These are phyloP conservation scores for Tolypocladium guangdongense DNA, from an alignment of 2,329 filamentous ascomycete genomes.

Conservation along the genomic window DNA sequence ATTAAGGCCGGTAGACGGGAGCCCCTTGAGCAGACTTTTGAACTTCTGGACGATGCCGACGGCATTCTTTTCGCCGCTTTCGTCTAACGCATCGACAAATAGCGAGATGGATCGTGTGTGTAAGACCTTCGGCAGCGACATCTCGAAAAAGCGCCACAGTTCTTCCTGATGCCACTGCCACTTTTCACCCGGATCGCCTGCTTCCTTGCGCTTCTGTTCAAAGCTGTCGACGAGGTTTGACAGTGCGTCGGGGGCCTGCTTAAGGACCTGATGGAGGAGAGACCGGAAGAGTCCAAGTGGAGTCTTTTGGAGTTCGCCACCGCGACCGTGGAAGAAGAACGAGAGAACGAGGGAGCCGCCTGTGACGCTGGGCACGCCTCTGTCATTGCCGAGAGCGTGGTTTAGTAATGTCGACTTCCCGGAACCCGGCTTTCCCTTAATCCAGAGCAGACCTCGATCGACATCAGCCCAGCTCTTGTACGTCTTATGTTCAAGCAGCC, in stretches of 20 bases:
- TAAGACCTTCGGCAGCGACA: slow-evolving; percentile 10
- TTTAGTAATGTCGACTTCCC: slow-evolving; percentile 29
- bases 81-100: slow-evolving; percentile 25
- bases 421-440: slow-evolving; percentile 28
- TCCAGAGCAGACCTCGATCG: slow-evolving; percentile 19
- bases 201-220: neutral
- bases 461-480: slow-evolving; percentile 12
- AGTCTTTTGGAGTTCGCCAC: slow-evolving; percentile 18
- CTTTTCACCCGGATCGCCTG: slow-evolving; percentile 7
- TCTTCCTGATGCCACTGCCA: slow-evolving; percentile 17
- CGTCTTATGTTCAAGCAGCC: slow-evolving; percentile 15
- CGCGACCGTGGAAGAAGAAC: slow-evolving; percentile 26
- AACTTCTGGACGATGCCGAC: slow-evolving; percentile 9
- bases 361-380: neutral
- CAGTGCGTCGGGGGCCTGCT: slow-evolving; percentile 9
- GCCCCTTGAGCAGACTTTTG: slow-evolving; percentile 4
- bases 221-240: slow-evolving; percentile 9
- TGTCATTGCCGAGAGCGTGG: slow-evolving; percentile 14
- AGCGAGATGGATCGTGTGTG: slow-evolving; percentile 11
- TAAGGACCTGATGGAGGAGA: slow-evolving; percentile 21
- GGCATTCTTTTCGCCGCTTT: slow-evolving; percentile 16
- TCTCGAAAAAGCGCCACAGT: slow-evolving; percentile 10
- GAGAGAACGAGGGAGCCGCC: neutral
- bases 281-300: slow-evolving; percentile 23
- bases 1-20: neutral